Base-by-base conservation (phyloP, 2,329 filamentous ascomycete genomes). In the Fusarium azukiicola region DNA sequence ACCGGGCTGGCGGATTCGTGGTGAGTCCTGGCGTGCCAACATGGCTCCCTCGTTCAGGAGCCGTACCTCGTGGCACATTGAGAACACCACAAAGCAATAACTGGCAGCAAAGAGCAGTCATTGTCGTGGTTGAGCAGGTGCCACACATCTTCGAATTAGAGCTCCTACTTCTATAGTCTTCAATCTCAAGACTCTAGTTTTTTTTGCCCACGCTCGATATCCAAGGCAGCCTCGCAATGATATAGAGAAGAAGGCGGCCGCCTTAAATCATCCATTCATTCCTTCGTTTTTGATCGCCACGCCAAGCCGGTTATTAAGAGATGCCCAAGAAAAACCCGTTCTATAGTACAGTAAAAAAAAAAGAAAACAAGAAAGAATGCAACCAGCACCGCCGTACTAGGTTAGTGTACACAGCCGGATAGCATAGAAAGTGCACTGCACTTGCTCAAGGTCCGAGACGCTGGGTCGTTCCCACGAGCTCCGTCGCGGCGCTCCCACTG, bases 391-490 rank as follows among this genome's bases (percentile, higher is more conserved):
- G 58, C 54, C 36, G 66, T 44, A 54, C 49, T 38, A 67, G 54
- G 27, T 32, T 32, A 32, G 27, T 32, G 27, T 73, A 67, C 71
- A 63, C 66, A 70, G 58, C 70, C 69, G 74, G 50, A 74, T 46
- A 78, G 69, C 27, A 71, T 77, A 32, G 46, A 73, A 75, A 47
- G 72, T 64, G 50, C 69, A 52, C 67, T 64, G 64, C 47, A 63
- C 56, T 68, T 47, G 16, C 69, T 92, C 87, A 97, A 67, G 95
- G 92, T 3, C 96, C 95, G 56, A 97, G 88, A 78, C 96, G 91
- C 85, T 96, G 95, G 36, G 91, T 92, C 67, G 90, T 91, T 40
- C 87, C 87, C 13, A 96, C 89, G 74, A 96, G 92, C 71, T 93
- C 94, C 80, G 95, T 89, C 2, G 91, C 89, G 21, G 91, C 86